Evolutionary conservation across 805 yeast species (phyloP), one percentile per base, ranked within the genome.

Genomic region (Teunomyces aglyptinius): DNA sequence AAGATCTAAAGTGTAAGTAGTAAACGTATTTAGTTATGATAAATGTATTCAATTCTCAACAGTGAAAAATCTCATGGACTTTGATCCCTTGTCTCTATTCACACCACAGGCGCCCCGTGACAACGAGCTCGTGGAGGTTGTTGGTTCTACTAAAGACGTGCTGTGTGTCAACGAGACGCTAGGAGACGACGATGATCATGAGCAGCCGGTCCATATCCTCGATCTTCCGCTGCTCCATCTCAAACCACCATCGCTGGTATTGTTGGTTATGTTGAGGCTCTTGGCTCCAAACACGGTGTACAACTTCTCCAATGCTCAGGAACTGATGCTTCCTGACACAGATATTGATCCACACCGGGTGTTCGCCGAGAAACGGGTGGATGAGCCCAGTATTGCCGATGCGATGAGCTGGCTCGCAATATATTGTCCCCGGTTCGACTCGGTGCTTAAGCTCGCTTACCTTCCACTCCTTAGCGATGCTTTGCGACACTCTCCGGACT

Each of bases 201-300:
- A 56, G 49, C 60, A 59, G 1, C 75, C 76, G 0, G 52, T 83
- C 1, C 84, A 82, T 47, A 56, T 76, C 0, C 66, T 83, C 4
- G 92, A 86, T 56, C 63, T 86, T 2, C 92, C 94, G 0, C 55
- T 62, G 3, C 51, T 78, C n/a, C 63, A 65, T 5, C 55, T 53
- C 8, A 58, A 63, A 15, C 84, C 88, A 0, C 80, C 87, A 1
- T 59, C 60, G 5, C 57, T 50, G 1, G 81, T 78, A 0, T 54
- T 85, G 0, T 13, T 65, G 2, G 61, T 75, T 1, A 55, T 83
- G 1, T 60, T 86, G 3, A 61, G 67, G 38, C 64, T 85, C 2
- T 60, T 86, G 32, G 60, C 76, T 4, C 81, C 80, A 0, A 73
- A 71, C 16, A 71, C 69, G 18, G 75, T 77, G 20, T 71, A 73